Evolutionary conservation across 2,329 filamentous ascomycete genomes (phyloP), one percentile per base, ranked within the genome.

Genomic region (Onygenales sp.): DNA sequence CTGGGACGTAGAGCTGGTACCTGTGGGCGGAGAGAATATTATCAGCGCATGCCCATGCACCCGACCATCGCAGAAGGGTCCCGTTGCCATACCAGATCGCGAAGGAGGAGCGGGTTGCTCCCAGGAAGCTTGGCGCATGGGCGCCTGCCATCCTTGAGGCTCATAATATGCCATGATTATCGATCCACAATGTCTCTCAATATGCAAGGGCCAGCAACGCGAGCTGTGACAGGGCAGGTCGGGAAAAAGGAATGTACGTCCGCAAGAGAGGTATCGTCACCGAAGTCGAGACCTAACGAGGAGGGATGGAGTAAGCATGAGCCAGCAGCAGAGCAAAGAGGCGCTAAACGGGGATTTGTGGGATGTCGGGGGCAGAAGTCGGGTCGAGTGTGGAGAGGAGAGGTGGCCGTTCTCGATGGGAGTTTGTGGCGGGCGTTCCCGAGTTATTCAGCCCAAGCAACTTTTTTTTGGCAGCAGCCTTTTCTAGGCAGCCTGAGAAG

Each of bases 41-140:
- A n/a, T 47, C 42, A 37, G 44, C 42, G 36, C 42, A 44, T 46
- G 8, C 33, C 11, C 37, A 39, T 45, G 40, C 27, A 50, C 54
- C 34, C 44, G 36, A 55, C 42, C 48, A 45, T 4, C 40, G 10
- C 13, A 42, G 32, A 37, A 33, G 7, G 52, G 27, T 44, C 8
- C 21, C 31, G 31, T 60, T 36, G 10, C 53, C 77, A 67, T 81
- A 86, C 83, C 84, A 68, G 85, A 88, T 65, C 85, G 82, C 61
- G 85, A 85, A 40, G 85, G 84, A 57, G 85, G 85, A 55, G 79
- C 80, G 60, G 84, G 84, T 65, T 87, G 83, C 63, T 88, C 86
- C 85, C 85, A 88, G 45, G 82, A 83, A 21, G 79, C 69, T 73
- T 86, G 84, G 63, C 82, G 80, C 63, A 77, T 74, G 59, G 81